Evolutionary conservation across 768 basidiomycete genomes (phyloP), one percentile per base, ranked within the genome.

Genomic region (Melanogaster broomeanus): DNA sequence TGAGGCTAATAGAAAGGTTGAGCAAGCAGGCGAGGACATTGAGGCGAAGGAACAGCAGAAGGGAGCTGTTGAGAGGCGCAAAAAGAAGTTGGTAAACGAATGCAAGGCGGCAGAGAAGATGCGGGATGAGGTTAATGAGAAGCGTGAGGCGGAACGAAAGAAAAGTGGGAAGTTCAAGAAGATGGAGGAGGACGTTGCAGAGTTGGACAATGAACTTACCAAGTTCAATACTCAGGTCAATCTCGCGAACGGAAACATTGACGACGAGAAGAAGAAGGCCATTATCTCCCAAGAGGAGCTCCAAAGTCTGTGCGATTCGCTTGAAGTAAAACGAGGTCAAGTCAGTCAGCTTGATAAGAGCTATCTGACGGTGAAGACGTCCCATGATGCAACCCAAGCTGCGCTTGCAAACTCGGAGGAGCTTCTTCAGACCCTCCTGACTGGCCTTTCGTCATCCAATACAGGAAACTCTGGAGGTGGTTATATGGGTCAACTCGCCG

Each of bases 401-500:
- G 79, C 84, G 25, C 78, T 96, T 9, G 66, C 79, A 13, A 88
- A 83, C 18, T 80, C 87, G 15, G 95, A 98, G 68, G 92, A 94
- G 60, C 87, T 98, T n/a, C 78, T 98, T 0, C 96, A 98, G 68
- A 92, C 93, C 0, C 83, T 98, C 18, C 77, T 96, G 42, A 98
- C 96, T 0, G 97, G 97, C 39, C 82, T 98, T 10, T 85, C 93
- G 2, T 87, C 89, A 4, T 78, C 74, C 35, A 78, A 79, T 45
- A 70, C 77, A 25, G 83, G 81, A 51, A 84, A 83, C 35, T 80
- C 83, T 16, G 86, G 89, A 9, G 93, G 94, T 3, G 97, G 97
- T 0, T 98, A 98, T 69, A 88, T 98, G 84, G 97, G 94, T 18
- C 95, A 98, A 67, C 81, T 99, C 37, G 90, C 94, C 1, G 85